phyloP scores from a whole-genome alignment of 176 grass and related monocot species.

The Thalia dealbata region DNA sequence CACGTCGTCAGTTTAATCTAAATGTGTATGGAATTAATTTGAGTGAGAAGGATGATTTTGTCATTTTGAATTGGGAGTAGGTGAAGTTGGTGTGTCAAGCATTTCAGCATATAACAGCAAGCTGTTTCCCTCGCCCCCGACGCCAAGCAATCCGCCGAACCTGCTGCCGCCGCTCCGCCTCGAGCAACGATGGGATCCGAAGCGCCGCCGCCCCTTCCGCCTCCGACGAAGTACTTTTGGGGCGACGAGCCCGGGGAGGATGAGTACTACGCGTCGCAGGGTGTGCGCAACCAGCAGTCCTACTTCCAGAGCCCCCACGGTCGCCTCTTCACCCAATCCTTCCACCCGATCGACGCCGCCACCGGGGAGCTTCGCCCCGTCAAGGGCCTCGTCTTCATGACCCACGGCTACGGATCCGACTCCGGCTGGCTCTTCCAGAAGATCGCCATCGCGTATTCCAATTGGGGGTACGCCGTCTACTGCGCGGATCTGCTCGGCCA shows the following conservation, averaged over 20 bases:
- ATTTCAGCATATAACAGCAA: no score
- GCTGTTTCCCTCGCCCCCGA: no score
- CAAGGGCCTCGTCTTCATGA: conserved; percentile 45
- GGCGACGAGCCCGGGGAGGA: conserved; percentile 41
- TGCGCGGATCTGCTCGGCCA: conserved; percentile 72
- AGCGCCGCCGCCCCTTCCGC: neutral
- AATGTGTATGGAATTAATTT: neutral
- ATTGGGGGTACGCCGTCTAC: conserved; percentile 56
- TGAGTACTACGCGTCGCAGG: conserved; percentile 51
- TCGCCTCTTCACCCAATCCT: conserved; percentile 60
- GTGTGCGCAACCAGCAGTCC: conserved; percentile 38
- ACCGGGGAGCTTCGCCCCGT: conserved; percentile 25
- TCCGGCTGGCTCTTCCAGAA: conserved; percentile 59
- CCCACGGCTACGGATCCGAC: conserved; percentile 63
- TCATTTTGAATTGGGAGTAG: neutral
- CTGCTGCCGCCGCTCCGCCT: neutral
- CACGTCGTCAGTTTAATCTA: neutral
- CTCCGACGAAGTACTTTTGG: conserved; percentile 40
- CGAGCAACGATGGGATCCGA: neutral
- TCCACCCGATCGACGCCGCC: conserved; percentile 36
- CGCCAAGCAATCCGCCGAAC: no score
- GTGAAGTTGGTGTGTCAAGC: neutral
- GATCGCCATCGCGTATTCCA: conserved; percentile 43
- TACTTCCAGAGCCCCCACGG: conserved; percentile 44
- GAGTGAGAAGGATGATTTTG: neutral